Evolutionary conservation across 106 monocot genomes (phyloP).

Genomic region (Amphibolis antarctica): DNA sequence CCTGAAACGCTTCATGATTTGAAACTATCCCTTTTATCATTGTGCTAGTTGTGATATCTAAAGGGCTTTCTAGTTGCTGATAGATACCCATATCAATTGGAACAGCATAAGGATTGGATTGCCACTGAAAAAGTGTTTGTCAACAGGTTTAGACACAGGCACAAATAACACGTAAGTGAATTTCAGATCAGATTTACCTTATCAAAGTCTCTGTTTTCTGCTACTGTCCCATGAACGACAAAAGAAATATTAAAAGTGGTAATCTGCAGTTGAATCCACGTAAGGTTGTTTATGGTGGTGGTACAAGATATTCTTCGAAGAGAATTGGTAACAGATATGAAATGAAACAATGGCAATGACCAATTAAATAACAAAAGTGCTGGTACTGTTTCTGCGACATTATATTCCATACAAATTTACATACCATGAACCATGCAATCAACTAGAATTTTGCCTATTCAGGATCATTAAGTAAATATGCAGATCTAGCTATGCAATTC

Average conservation of each 20-base stretch:
- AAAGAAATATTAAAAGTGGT: slow-evolving; percentile 66
- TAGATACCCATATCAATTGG: slow-evolving; percentile 53
- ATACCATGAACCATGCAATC: no score
- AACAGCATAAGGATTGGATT: slow-evolving; percentile 43
- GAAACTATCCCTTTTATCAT: slow-evolving; percentile 65
- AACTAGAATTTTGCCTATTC: no score
- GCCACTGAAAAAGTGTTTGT: neutral
- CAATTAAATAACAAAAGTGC: no score
- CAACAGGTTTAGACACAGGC: neutral
- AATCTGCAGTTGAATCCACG: slow-evolving; percentile 34
- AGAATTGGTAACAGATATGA: no score
- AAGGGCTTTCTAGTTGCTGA: slow-evolving; percentile 42
- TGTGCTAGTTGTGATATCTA: slow-evolving; percentile 71
- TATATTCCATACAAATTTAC: no score
- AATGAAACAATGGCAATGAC: no score
- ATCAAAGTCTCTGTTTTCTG: slow-evolving; percentile 52
- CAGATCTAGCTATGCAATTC: no score
- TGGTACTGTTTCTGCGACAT: no score
- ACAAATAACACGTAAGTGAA: neutral
- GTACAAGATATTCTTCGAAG: no score
- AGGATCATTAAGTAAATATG: no score
- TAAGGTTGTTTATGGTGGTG: no score
- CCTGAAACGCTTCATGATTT: slow-evolving; percentile 76
- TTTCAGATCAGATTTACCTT: slow-evolving; percentile 19
- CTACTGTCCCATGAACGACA: slow-evolving; percentile 67